Conservation (phyloP, 345 rosid genomes). For the Brassica carinata region DNA sequence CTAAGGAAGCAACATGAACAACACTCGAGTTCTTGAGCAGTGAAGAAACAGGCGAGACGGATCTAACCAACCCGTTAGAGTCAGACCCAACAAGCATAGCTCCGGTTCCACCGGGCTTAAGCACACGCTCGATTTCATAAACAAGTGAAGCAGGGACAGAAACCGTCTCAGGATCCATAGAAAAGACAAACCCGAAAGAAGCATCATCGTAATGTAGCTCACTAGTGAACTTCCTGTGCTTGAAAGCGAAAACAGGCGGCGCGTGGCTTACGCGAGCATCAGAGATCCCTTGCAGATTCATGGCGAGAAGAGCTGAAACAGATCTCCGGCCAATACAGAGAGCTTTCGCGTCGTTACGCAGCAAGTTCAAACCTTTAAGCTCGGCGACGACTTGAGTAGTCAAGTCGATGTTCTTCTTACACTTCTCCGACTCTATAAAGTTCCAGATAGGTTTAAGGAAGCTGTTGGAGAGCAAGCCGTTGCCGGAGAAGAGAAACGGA, state of each 20-base stretch:
- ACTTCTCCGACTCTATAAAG: constrained; percentile 46
- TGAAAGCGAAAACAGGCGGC: constrained; percentile 63
- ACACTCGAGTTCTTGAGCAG: constrained; percentile 66
- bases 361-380: constrained; percentile 54
- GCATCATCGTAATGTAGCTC: constrained; percentile 49
- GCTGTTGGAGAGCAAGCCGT: constrained; percentile 36
- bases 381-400: constrained; percentile 54
- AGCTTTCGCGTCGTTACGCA: constrained; percentile 54
- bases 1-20: constrained; percentile 62
- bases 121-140: constrained; percentile 84
- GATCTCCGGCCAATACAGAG: constrained; percentile 82
- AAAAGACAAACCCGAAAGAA: constrained; percentile 71
- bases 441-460: constrained; percentile 53
- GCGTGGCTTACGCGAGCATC: constrained; percentile 53
- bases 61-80: constrained; percentile 62
- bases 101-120: constrained; percentile 75
- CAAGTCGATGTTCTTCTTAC: constrained; percentile 53
- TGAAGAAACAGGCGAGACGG: constrained; percentile 75
- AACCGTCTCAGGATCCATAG: constrained; percentile 60
- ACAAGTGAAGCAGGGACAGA: constrained; percentile 79
- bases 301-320: constrained; percentile 51
- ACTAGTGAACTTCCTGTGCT: constrained; percentile 55
- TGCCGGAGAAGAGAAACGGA: constrained; percentile 39
- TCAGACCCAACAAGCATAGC: constrained; percentile 72
- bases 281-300: constrained; percentile 59